These are phyloP conservation scores for Chlamydomonas sphaeroides DNA, from an alignment of 139 green algal genomes.

Conservation along the genomic window DNA sequence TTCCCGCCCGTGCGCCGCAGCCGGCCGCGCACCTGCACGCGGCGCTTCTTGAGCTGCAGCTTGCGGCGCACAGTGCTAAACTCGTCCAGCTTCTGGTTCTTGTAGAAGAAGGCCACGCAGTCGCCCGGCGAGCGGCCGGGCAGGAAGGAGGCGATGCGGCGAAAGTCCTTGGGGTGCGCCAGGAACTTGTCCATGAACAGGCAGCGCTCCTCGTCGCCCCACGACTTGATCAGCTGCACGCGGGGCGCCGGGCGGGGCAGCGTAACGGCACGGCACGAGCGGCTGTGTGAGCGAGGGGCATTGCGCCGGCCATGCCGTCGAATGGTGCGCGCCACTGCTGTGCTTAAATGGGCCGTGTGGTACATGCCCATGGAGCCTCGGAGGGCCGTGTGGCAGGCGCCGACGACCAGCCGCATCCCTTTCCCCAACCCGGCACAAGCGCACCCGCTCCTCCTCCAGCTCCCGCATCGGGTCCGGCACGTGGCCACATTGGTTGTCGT, in stretches of 20 bases:
- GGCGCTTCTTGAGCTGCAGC: conserved; percentile 91
- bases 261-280: too few relatives aligned
- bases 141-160: conserved; percentile 81
- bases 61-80: conserved; percentile 85
- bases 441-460: conserved; percentile 51
- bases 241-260: neutral
- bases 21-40: conserved; percentile 51
- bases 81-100: conserved; percentile 88
- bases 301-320: too few relatives aligned
- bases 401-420: too few relatives aligned
- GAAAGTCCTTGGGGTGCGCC: conserved; percentile 86
- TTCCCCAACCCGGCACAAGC: neutral
- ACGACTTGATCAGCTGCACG: conserved; percentile 57
- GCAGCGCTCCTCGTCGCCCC: conserved; percentile 80
- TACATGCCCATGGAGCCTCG: too few relatives aligned
- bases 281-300: neutral
- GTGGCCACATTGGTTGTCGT: conserved; percentile 64
- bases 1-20: too few relatives aligned
- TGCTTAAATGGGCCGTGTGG: too few relatives aligned
- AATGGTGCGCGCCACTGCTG: too few relatives aligned
- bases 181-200: conserved; percentile 93
- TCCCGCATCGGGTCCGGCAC: conserved; percentile 70
- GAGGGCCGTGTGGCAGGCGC: too few relatives aligned
- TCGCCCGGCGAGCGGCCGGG: conserved; percentile 78
- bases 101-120: conserved; percentile 89